Base-by-base conservation (phyloP, 2,329 filamentous ascomycete genomes). In the Ophiocordyceps australis region DNA sequence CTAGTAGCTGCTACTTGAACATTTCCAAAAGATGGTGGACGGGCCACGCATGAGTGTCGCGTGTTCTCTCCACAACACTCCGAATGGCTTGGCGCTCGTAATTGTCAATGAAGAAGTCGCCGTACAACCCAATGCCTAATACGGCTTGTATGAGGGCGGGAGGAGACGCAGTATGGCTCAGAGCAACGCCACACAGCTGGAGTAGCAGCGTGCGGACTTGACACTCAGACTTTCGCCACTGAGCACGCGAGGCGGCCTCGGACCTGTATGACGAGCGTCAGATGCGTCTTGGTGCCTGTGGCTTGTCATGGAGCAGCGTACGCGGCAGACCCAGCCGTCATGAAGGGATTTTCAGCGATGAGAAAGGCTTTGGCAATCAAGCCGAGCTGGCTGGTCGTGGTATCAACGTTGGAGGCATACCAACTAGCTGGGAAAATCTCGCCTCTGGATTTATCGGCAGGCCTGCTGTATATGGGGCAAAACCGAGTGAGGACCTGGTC, bases 31-130 rank as follows among this genome's bases (percentile, higher is more conserved):
- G 28, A 8, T 43, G 45, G 29, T 45, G 39, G 0, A 53, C 50
- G 1, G 50, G 51, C 50, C 50, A 54, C 2, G 50, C 51, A 15
- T 48, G 43, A 10, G 48, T 42, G 24, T 55, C 55, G 5, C 50
- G 48, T 28, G 59, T 62, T 24, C 49, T 57, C 25, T 60, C 57
- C 5, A 51, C 48, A 4, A 54, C 54, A 0, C 40, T 49, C 11
- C 45, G 44, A 37, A 54, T 29, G 2, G 50, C 50, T 13, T 37
- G 36, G 2, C 49, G 38, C 30, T 54, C 50, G 23, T 50, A 53
- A 8, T 37, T 39, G 27, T 54, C 50, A 3, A 49, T 53, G 30
- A 54, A 54, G 24, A 51, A 54, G 26, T 54, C 50, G 1, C 50
- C 49, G 15, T 54, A 54, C n/a, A 54, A 30, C 36, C 53, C 47